A percentile compares a stretch with the other conserved stretches of the same genome.
Conservation (phyloP, 2,329 filamentous ascomycete species). For the Aulographum hederae region DNA sequence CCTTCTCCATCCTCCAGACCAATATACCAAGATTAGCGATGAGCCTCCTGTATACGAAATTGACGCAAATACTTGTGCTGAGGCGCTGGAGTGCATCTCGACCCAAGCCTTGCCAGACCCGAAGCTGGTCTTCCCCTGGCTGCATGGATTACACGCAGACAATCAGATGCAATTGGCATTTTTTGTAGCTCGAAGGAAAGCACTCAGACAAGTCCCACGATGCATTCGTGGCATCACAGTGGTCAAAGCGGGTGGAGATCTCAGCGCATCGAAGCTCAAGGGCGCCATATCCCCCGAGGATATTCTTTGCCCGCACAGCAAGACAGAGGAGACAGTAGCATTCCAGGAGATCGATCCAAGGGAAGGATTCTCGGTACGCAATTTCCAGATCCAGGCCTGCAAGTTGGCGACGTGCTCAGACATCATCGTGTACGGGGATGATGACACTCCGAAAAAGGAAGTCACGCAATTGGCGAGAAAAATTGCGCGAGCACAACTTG, state of each 20-base stretch:
- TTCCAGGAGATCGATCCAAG: slow-evolving; percentile 74
- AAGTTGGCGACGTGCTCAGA: slow-evolving; percentile 82
- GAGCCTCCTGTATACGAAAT: slow-evolving; percentile 54
- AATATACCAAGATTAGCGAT: slow-evolving; percentile 36
- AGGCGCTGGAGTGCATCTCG: slow-evolving; percentile 58
- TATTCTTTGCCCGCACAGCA: slow-evolving; percentile 37
- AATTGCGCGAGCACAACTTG: slow-evolving; percentile 58
- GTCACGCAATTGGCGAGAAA: slow-evolving; percentile 44
- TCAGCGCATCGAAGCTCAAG: slow-evolving; percentile 59
- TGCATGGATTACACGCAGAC: slow-evolving; percentile 77
- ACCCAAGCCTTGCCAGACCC: slow-evolving; percentile 71
- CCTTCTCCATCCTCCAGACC: slow-evolving; percentile 51
- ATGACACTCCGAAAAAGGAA: slow-evolving; percentile 40
- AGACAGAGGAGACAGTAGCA: slow-evolving; percentile 14
- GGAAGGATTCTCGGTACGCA: slow-evolving; percentile 86
- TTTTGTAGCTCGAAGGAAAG: slow-evolving; percentile 61
- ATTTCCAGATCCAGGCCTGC: slow-evolving; percentile 89
- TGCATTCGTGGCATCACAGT: slow-evolving; percentile 69
- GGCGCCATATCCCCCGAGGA: slow-evolving; percentile 73
- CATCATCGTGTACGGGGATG: slow-evolving; percentile 78
- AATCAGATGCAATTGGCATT: slow-evolving; percentile 84
- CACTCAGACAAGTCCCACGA: slow-evolving; percentile 50
- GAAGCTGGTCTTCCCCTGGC: slow-evolving; percentile 83
- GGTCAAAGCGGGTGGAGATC: slow-evolving; percentile 74
- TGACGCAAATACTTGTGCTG: slow-evolving; percentile 45